phyloP scores from a whole-genome alignment of 768 basidiomycete genomes.

The Leccinum imitatum region DNA sequence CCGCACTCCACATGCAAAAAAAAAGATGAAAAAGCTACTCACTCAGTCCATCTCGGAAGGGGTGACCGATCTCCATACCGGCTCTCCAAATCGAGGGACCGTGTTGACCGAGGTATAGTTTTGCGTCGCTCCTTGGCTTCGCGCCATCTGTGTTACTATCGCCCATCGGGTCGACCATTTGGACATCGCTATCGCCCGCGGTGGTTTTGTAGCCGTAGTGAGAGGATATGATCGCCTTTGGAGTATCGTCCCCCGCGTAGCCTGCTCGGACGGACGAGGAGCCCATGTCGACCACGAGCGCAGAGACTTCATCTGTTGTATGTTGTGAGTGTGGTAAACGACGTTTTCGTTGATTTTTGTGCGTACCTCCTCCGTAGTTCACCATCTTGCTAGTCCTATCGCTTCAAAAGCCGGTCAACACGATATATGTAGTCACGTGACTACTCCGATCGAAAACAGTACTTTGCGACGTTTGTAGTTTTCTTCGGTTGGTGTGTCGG shows the following conservation, averaged over 20 bases:
- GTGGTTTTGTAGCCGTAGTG: constrained; percentile 74
- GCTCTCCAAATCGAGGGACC: constrained; percentile 89
- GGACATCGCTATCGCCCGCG: constrained; percentile 30
- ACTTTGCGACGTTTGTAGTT: background rate
- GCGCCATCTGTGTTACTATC: constrained; percentile 31
- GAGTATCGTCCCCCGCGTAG: constrained; percentile 96
- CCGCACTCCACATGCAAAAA: background rate
- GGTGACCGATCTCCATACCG: constrained; percentile 85
- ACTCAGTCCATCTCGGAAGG: constrained; percentile 85
- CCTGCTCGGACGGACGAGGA: constrained; percentile 88
- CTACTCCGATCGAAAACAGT: too few relatives aligned
- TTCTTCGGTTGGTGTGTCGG: background rate
- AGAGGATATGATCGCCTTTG: constrained; percentile 88
- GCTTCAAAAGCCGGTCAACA: background rate
- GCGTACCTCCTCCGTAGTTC: constrained; percentile 82
- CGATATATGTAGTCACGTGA: constrained; percentile 14
- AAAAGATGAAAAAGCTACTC: constrained; percentile 25
- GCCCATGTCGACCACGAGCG: constrained; percentile 94
- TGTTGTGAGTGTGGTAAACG: constrained; percentile 2
- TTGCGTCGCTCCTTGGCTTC: constrained; percentile 46
- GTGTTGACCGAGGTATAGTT: constrained; percentile 81
- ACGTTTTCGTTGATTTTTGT: background rate
- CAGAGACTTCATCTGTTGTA: constrained; percentile 90
- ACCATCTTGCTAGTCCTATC: constrained; percentile 51
- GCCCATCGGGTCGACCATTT: constrained; percentile 42